Evolutionary conservation across 73 alveolate species (phyloP).

Genomic region (Uronychia setigera): DNA sequence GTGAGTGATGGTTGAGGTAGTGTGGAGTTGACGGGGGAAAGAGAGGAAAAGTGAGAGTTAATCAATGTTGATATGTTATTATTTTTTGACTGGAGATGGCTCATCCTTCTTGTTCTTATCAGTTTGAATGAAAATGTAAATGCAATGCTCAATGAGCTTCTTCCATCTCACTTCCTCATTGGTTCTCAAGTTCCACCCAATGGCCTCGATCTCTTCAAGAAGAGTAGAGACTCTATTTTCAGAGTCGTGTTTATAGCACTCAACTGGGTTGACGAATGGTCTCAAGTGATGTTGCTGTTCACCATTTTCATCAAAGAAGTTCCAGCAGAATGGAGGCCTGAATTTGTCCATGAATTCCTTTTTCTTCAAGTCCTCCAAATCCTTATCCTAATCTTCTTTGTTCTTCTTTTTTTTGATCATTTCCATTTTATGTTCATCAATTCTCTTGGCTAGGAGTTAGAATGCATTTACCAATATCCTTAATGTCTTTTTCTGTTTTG

Average conservation of each 20-base stretch:
- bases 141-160: constrained; percentile 26
- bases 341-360: constrained; percentile 38
- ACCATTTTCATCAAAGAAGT: constrained; percentile 52
- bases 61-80: no score
- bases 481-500: constrained; percentile 20
- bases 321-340: constrained; percentile 69
- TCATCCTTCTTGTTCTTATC: constrained; percentile 30
- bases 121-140: constrained; percentile 40
- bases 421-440: background rate
- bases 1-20: no score
- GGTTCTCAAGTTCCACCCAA: constrained; percentile 41
- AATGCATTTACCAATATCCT: constrained; percentile 29
- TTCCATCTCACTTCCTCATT: constrained; percentile 64
- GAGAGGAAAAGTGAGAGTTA: no score
- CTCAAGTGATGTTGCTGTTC: constrained; percentile 49
- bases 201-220: constrained; percentile 6
- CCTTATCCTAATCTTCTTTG: constrained; percentile 43
- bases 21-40: no score
- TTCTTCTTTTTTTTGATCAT: constrained; percentile 32
- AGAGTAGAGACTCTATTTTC: constrained; percentile 17
- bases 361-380: constrained; percentile 16
- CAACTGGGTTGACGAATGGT: constrained; percentile 38
- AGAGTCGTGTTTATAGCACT: constrained; percentile 24
- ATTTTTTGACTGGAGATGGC: background rate
- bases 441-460: constrained; percentile 8